Evolutionary conservation across 106 monocot species (phyloP), one percentile per base, ranked within the genome.

Genomic region (Amphibolis antarctica): DNA sequence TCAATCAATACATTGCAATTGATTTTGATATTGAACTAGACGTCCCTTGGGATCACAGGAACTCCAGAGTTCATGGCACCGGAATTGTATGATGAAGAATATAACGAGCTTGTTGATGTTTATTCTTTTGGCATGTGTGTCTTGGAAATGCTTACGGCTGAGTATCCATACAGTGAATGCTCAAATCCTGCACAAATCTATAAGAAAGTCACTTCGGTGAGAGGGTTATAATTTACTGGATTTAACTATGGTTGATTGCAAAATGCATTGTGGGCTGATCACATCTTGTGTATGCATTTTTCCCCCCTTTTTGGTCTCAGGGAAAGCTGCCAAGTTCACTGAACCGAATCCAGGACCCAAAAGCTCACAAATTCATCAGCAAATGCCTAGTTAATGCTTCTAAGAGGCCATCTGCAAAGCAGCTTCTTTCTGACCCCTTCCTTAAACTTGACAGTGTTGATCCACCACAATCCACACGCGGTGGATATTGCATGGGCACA

Each of bases 81-180:
- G 12, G 85, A 85, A 56, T 80, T 85, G 25, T 86, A 82, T 23
- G 82, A 82, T 47, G 86, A 86, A 69, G 79, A 86, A 26, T 86
- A 86, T 42, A 80, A 79, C 66, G 86, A 86, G 66, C 69, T 86
- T 2, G 82, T 86, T 14, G 86, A 86, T 49, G 72, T 86, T 9
- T 86, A 86, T 71, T 74, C 86, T 11, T 86, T 86, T 66, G 86
- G 86, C 15, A 82, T 86, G 86, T 86, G 86, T 57, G 58, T 86
- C 54, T 59, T 86, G 64, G 86, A 82, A 29, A 24, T 86, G 71
- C 77, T 82, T 65, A 82, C 86, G 10, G 55, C 77, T 61, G 82
- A 86, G 62, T 82, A 80, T 28, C 86, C 86, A 0, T 86, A 86
- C 42, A 13, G 28, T 15, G 86, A 86, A 54, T 86, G 86, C 63